phyloP scores from a whole-genome alignment of 2,329 filamentous ascomycete genomes.

The Nothophoma quercina region DNA sequence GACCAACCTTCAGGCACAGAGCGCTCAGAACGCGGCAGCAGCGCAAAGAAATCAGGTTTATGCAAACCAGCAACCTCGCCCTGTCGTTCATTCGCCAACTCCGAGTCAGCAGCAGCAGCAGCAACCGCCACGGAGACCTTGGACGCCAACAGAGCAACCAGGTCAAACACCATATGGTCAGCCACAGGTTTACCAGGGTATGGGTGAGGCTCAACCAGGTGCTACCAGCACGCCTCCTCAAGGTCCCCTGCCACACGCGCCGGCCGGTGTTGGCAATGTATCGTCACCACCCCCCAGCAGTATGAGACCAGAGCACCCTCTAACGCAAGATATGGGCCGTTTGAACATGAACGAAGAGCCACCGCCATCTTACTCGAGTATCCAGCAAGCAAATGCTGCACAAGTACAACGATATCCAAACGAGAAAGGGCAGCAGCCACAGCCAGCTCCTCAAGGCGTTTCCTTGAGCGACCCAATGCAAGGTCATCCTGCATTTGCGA shows the following conservation, averaged over 20 bases:
- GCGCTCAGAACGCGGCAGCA: constrained; percentile 81
- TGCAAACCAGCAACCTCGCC: constrained; percentile 51
- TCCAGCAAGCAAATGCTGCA: constrained; percentile 41
- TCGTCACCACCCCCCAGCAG: constrained; percentile 41
- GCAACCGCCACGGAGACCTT: constrained; percentile 68
- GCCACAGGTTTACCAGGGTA: constrained; percentile 89
- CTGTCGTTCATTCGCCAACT: constrained; percentile 59
- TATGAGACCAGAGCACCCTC: constrained; percentile 62
- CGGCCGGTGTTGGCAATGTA: constrained; percentile 18
- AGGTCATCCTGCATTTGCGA: constrained; percentile 89
- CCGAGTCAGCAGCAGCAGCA: constrained; percentile 50
- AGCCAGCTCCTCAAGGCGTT: constrained; percentile 34
- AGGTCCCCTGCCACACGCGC: constrained; percentile 41
- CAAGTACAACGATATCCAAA: constrained; percentile 71
- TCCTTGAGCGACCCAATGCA: constrained; percentile 53
- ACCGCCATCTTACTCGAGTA: constrained; percentile 90
- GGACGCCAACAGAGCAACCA: constrained; percentile 93
- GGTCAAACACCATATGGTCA: constrained; percentile 87
- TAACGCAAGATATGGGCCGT: constrained; percentile 86
- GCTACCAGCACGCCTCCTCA: constrained; percentile 52
- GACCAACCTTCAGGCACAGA: constrained; percentile 76
- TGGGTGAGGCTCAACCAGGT: constrained; percentile 65
- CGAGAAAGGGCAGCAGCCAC: constrained; percentile 71
- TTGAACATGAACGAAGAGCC: constrained; percentile 83
- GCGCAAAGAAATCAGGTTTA: constrained; percentile 84